Evolutionary conservation across 805 yeast genomes (phyloP).

Genomic region (Ogataea corticis): DNA sequence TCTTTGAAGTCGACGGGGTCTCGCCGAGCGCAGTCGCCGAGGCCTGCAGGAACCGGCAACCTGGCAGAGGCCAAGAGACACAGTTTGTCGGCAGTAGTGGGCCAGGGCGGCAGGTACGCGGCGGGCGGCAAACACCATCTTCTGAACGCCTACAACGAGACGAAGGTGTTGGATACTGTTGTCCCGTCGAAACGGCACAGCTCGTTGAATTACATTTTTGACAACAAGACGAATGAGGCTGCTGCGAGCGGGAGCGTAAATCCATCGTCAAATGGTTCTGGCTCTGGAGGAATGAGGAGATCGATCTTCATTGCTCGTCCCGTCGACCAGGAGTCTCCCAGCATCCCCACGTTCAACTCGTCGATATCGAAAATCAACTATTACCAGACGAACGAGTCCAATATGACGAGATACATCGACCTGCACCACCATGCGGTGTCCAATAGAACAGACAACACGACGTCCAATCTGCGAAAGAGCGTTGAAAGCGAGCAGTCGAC

Average conservation of each 20-base stretch:
- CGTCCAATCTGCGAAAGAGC: not conserved
- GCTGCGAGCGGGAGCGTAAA: not conserved
- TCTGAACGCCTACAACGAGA: slow-evolving; percentile 31
- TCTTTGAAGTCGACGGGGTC: slow-evolving; percentile 11
- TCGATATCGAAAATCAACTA: slow-evolving; percentile 28
- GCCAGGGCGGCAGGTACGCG: slow-evolving; percentile 2
- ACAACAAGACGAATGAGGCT: slow-evolving; percentile 2
- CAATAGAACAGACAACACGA: slow-evolving; percentile 15
- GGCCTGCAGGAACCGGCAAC: not conserved
- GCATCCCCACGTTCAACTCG: slow-evolving; percentile 18
- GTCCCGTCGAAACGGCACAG: slow-evolving; percentile 20
- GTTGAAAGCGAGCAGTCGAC: not conserved
- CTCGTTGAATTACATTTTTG: slow-evolving; percentile 12
- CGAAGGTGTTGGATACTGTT: slow-evolving; percentile 30
- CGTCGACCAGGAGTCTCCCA: not conserved
- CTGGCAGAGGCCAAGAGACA: slow-evolving; percentile 23
- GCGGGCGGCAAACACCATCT: slow-evolving; percentile 15
- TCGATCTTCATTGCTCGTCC: slow-evolving; percentile 22
- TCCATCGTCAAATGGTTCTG: not conserved
- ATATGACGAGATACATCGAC: slow-evolving; percentile 13
- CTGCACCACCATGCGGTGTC: slow-evolving; percentile 7
- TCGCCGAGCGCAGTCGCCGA: slow-evolving; percentile 18
- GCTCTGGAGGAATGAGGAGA: slow-evolving; percentile 5
- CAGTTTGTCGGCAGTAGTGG: slow-evolving; percentile 21
- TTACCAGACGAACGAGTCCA: slow-evolving; percentile 20